Evolutionary conservation across 768 basidiomycete species (phyloP).

Genomic region (Strobilomyces dryophilus): DNA sequence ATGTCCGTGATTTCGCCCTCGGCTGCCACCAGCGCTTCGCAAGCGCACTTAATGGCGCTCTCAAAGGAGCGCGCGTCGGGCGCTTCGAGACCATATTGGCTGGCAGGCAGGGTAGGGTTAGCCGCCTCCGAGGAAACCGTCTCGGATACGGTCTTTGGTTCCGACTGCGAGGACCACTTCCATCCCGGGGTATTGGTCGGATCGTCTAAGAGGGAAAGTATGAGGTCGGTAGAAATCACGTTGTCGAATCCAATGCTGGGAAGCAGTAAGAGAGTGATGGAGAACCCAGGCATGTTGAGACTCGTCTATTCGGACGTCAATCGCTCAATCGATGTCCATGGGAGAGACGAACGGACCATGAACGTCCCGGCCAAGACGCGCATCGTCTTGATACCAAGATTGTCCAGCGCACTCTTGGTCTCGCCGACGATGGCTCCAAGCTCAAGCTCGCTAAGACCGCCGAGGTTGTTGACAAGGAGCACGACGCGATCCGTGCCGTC

Average conservation of each 20-base stretch:
- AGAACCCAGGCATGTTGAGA: constrained; percentile 92
- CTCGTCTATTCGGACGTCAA: constrained; percentile 53
- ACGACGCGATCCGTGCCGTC: constrained; percentile 66
- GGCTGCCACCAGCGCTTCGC: constrained; percentile 62
- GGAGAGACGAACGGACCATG: constrained; percentile 54
- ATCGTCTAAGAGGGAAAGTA: constrained; percentile 71
- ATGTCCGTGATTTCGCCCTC: constrained; percentile 89
- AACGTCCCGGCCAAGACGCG: constrained; percentile 76
- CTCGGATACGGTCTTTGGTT: constrained; percentile 32
- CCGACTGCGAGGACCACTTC: constrained; percentile 63
- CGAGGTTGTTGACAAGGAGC: constrained; percentile 83
- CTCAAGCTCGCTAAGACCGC: constrained; percentile 81
- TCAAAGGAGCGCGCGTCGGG: constrained; percentile 49
- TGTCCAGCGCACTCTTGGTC: constrained; percentile 49
- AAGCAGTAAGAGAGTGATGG: constrained; percentile 75
- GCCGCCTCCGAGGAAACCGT: constrained; percentile 10
- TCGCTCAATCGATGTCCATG: not conserved
- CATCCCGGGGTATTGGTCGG: constrained; percentile 72
- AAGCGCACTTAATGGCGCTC: constrained; percentile 52
- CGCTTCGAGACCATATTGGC: constrained; percentile 29
- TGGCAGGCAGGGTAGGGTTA: not conserved
- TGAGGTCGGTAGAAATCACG: constrained; percentile 35
- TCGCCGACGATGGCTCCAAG: constrained; percentile 66
- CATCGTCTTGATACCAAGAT: constrained; percentile 51
- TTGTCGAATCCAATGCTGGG: constrained; percentile 43